Percentiles rank a stretch among this genome's conserved stretches.
Conservation (phyloP, 345 rosid genomes). For the Gossypium australe region DNA sequence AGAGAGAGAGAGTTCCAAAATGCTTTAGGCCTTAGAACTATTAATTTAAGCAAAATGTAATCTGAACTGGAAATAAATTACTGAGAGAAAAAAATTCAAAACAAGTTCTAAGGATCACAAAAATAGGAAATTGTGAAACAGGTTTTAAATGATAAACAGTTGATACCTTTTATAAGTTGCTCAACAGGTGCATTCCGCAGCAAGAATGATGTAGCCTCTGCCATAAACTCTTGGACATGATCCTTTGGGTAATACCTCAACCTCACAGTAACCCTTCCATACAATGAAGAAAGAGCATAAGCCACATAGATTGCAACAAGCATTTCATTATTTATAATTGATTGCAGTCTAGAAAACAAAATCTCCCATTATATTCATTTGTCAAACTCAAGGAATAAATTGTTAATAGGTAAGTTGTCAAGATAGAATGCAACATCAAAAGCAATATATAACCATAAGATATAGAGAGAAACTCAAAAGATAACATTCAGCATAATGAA, state of each 20-base stretch:
- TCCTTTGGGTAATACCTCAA: slow-evolving; percentile 69
- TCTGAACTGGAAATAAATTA: not conserved
- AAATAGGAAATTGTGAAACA: not conserved
- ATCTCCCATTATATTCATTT: not conserved
- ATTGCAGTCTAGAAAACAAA: not conserved
- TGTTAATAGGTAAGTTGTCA: not conserved
- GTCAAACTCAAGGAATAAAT: not conserved
- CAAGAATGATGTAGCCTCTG: slow-evolving; percentile 73
- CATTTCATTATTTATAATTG: not conserved
- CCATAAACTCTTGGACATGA: slow-evolving; percentile 63
- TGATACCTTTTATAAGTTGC: slow-evolving; percentile 57
- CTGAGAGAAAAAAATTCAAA: not conserved
- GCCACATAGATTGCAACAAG: not conserved
- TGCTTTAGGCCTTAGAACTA: not conserved
- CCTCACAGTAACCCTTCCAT: slow-evolving; percentile 51
- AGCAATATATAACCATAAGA: not conserved
- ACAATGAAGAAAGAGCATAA: slow-evolving; percentile 20
- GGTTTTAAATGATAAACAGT: not conserved
- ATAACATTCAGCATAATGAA: not conserved
- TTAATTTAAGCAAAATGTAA: not conserved
- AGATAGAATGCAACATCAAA: not conserved
- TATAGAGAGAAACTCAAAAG: not conserved
- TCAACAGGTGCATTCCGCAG: slow-evolving; percentile 66
- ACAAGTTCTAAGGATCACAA: not conserved
- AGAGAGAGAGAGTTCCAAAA: not conserved